phyloP scores from a whole-genome alignment of 495 filamentous ascomycete genomes.

The Hyaloscypha bicolor region DNA sequence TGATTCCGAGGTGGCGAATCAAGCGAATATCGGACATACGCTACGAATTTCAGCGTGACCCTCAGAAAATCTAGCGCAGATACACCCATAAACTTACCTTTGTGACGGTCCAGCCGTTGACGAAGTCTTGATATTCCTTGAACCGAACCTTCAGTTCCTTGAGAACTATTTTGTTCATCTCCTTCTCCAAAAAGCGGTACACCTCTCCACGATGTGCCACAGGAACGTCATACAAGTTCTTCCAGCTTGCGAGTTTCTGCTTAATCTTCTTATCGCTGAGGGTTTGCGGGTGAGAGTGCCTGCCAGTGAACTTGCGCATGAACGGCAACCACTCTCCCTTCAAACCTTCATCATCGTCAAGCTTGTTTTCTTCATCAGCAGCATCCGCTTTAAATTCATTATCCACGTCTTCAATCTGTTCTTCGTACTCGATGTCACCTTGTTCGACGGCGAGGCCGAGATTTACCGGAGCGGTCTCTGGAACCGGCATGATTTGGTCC shows the following conservation, averaged over 20 bases:
- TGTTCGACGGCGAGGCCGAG: slow-evolving; percentile 61
- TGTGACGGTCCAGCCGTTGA: slow-evolving; percentile 49
- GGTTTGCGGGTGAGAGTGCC: slow-evolving; percentile 13
- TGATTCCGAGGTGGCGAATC: slow-evolving; percentile 35
- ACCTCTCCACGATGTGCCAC: slow-evolving; percentile 53
- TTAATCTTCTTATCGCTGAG: slow-evolving; percentile 36
- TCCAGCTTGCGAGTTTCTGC: slow-evolving; percentile 34
- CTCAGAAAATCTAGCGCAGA: not conserved
- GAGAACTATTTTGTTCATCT: slow-evolving; percentile 46
- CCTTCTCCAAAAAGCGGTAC: slow-evolving; percentile 57
- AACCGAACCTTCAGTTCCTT: slow-evolving; percentile 45
- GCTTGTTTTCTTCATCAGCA: slow-evolving; percentile 46
- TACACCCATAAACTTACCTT: slow-evolving; percentile 47
- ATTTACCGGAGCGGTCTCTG: slow-evolving; percentile 42
- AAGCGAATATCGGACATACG: slow-evolving; percentile 20
- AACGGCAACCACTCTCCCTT: slow-evolving; percentile 50
- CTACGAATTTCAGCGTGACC: not conserved
- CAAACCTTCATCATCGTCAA: slow-evolving; percentile 52
- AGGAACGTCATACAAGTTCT: slow-evolving; percentile 59
- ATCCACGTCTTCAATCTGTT: slow-evolving; percentile 66
- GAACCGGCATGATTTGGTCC: slow-evolving; percentile 52
- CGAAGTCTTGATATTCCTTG: slow-evolving; percentile 43
- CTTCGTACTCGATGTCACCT: slow-evolving; percentile 60
- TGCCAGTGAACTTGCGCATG: slow-evolving; percentile 50
- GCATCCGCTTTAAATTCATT: slow-evolving; percentile 61